These are phyloP conservation scores for Pythium folliculosum DNA, from an alignment of 352 stramenopile genomes.

Conservation along the genomic window DNA sequence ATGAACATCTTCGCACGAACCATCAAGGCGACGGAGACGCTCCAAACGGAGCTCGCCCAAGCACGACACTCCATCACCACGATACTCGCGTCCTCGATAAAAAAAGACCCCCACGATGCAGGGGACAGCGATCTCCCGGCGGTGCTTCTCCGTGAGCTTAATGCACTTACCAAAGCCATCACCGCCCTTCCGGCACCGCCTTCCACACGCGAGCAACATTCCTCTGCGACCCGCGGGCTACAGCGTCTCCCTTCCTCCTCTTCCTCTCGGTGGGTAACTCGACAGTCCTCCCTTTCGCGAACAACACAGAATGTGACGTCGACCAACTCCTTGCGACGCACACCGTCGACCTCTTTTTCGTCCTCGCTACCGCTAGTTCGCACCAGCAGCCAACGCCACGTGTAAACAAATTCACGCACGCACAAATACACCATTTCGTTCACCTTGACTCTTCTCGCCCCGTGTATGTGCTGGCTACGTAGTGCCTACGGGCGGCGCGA, in stretches of 20 bases:
- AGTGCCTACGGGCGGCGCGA: constrained; percentile 28
- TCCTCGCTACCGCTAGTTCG: not conserved
- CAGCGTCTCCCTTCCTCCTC: not conserved
- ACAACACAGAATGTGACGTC: not conserved
- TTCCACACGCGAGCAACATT: not conserved
- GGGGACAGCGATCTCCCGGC: constrained; percentile 1
- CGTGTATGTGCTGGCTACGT: not conserved
- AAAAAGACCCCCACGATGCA: not conserved
- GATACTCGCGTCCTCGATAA: not conserved
- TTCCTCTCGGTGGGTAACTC: not conserved
- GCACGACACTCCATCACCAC: not conserved
- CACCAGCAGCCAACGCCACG: not conserved
- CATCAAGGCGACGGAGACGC: not conserved
- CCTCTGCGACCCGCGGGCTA: not conserved
- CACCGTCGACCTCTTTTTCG: constrained; percentile 1
- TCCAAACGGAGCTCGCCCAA: not conserved
- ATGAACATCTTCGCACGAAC: not conserved
- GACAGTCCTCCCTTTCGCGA: not conserved
- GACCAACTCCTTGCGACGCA: not conserved
- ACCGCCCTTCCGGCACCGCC: not conserved
- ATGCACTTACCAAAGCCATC: not conserved
- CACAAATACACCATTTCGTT: too few species aligned
- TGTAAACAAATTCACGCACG: not conserved
- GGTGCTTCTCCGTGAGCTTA: constrained; percentile 2
- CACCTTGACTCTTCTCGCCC: not conserved